Evolutionary conservation across 2,329 filamentous ascomycete species (phyloP), one percentile per base, ranked within the genome.

Genomic region (Colletotrichum plurivorum): DNA sequence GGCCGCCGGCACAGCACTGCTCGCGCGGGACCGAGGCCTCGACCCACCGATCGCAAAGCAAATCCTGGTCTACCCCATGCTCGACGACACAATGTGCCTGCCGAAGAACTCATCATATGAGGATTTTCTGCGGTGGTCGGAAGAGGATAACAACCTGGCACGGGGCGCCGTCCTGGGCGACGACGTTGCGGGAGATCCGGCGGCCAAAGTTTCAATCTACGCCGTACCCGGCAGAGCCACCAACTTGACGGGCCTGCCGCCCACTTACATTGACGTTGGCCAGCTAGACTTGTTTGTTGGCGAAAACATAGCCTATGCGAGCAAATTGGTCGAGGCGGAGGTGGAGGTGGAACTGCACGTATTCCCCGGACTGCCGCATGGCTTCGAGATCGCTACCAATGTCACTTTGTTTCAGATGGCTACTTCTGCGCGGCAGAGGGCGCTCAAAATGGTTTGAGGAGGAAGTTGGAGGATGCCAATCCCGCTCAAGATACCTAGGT

Each of bases 291-390:
- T 83, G 8, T 84, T 83, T 65, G 48, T 74, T 4, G 75, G 74
- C 8, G 81, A 82, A 70, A 58, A 64, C 13, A 16, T 78, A 1
- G 71, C 71, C 45, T 83, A 77, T 71, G 80, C 75, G 4, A 58
- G 59, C 13, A 71, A 77, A 25, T 73, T 84, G 5, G 73, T 71
- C 7, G 69, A 73, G 55, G 78, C 73, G 5, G 75, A 76, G 2
- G 71, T 82, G 4, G 73, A 77, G 15, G 76, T 81, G 1, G 82
- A 83, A 71, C 74, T 83, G 4, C 81, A 83, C 61, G 43, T 83
- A 48, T 83, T 81, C 66, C 75, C 76, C 0, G 82, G 82, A 3
- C 62, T 83, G 16, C 78, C 79, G 0, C 81, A 84, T 65, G 79
- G 73, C 0, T 82, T 79, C 52, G 79, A 81, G 54, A 48, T 41